Conservation (phyloP, 1,284 basidiomycete species). For the Papiliotrema fonsecae region DNA sequence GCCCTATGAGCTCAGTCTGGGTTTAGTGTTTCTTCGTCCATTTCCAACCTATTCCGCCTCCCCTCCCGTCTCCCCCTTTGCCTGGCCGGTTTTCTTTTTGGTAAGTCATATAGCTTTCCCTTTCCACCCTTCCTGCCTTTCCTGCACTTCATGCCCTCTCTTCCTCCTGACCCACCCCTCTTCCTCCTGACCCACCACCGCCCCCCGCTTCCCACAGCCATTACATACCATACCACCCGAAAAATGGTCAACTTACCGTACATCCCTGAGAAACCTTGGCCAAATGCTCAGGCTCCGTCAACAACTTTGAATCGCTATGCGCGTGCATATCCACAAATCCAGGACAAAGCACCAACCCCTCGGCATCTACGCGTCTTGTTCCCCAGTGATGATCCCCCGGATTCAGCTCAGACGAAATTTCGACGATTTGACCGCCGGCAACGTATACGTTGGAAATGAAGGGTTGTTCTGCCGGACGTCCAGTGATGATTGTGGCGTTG, state of each 20-base stretch:
- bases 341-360: slow-evolving; percentile 32
- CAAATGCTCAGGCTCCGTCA: slow-evolving; percentile 38
- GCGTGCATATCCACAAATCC: slow-evolving; percentile 49
- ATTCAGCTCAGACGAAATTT: neutral
- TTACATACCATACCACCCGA: neutral
- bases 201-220: no score
- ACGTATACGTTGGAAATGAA: neutral
- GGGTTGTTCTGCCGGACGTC: neutral
- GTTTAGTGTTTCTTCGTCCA: neutral
- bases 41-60: no score
- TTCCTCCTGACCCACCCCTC: no score
- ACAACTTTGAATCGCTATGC: slow-evolving; percentile 42
- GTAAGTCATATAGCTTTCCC: no score
- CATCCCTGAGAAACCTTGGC: slow-evolving; percentile 45
- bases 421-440: neutral
- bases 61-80: no score
- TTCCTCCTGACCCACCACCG: no score
- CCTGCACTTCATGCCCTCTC: no score
- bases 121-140: no score
- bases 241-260: slow-evolving; percentile 25
- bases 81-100: no score
- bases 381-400: neutral
- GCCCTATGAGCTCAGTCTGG: slow-evolving; percentile 44
- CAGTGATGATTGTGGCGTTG: neutral
- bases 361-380: slow-evolving; percentile 18